phyloP scores from a whole-genome alignment of 2,329 filamentous ascomycete species.

The Colletotrichum karsti region DNA sequence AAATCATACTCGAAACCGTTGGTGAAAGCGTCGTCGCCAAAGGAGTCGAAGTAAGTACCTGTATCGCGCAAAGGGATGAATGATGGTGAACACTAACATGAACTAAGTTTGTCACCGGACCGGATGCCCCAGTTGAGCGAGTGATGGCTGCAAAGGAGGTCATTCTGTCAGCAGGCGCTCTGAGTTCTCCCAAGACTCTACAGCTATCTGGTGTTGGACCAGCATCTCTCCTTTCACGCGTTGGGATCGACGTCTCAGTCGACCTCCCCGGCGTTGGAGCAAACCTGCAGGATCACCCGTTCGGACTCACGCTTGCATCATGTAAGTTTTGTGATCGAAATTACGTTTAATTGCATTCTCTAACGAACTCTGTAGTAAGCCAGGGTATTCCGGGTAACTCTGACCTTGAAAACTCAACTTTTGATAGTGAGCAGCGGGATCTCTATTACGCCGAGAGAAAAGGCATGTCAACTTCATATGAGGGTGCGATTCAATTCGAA shows the following conservation, averaged over 20 bases:
- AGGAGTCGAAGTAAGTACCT: slow-evolving; percentile 32
- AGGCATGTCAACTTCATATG: neutral
- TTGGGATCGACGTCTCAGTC: slow-evolving; percentile 40
- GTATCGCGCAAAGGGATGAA: neutral
- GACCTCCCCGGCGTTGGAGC: slow-evolving; percentile 15
- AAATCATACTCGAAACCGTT: slow-evolving; percentile 29
- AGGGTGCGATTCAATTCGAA: neutral
- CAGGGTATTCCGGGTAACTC: neutral
- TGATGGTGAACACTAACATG: neutral
- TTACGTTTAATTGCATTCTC: neutral
- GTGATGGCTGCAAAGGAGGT: slow-evolving; percentile 42
- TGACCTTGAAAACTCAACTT: slow-evolving; percentile 41
- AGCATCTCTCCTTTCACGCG: slow-evolving; percentile 39
- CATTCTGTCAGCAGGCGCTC: slow-evolving; percentile 48
- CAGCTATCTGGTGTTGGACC: slow-evolving; percentile 58
- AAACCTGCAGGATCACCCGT: slow-evolving; percentile 23
- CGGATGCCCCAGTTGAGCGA: neutral
- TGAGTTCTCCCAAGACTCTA: slow-evolving; percentile 53
- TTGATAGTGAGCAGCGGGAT: slow-evolving; percentile 40
- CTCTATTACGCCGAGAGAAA: slow-evolving; percentile 38
- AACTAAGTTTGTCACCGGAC: neutral
- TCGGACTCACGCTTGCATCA: neutral
- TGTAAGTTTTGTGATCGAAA: neutral
- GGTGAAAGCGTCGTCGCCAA: slow-evolving; percentile 22
- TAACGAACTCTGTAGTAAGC: neutral